Base-by-base conservation (phyloP, 1,139 yeast genomes). In the Saccharomyces hybrid region DNA sequence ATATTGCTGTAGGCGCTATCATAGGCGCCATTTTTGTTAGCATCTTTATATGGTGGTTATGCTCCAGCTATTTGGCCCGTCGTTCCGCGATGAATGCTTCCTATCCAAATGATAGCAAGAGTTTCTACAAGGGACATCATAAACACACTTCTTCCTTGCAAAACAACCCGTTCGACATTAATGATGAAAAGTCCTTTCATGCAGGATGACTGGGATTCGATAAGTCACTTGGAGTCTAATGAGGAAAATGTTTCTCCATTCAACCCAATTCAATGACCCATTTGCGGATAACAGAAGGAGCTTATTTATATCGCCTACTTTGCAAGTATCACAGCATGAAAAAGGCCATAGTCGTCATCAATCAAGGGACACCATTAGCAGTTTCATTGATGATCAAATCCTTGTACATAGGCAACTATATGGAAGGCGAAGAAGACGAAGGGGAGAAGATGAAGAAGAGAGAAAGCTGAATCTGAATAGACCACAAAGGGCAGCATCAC, bases 291-390 rank as follows among this genome's bases (percentile, higher is more conserved):
- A 63, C 54, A 67, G 69, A 61, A 66, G 59, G 55, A 63, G 70
- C 1, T 77, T 86, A 79, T 87, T 84, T 68, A 81, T 87, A 55
- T 85, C 93, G 4, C 95, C 95, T 41, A 87, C 95, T 1, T 86
- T 85, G 19, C 90, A 86, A 65, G 86, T 84, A 50, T 31, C 48
- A 53, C 24, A 54, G 42, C 12, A 31, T 52, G 4, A 52, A 55
- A 14, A 47, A 54, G 11, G 47, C 53, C 12, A 38, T 38, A 38
- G 44, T 12, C 44, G 44, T 16, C 2, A 38, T 9, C 44, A 38
- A n/a, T 53, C 61, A 9, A 51, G 55, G 27, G 59, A 57, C 11
- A 55, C 38, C n/a, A 55, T 31, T 42, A 52, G 11, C 50, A 48
- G 9, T 38, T 16, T 38, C 6, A 16, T 38, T 38, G 44, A 19